Conservation (phyloP, 257 asterid genomes). For the Nicotiana paniculata region DNA sequence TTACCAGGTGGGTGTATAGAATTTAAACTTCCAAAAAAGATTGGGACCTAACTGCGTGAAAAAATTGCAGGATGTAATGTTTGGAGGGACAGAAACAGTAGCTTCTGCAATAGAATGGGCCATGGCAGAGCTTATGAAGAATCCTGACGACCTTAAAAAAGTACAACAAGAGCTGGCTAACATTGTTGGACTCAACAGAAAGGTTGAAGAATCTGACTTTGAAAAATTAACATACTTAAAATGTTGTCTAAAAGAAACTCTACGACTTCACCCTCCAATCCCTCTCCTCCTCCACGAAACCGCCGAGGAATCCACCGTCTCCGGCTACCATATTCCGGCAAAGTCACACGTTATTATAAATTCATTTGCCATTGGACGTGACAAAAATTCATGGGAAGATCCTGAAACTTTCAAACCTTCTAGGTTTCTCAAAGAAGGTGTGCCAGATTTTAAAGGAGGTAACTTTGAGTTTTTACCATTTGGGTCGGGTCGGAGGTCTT, state of each 20-base stretch:
- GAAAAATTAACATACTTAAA: slow-evolving; percentile 57
- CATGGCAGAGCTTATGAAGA: slow-evolving; percentile 72
- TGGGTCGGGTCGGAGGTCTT: slow-evolving; percentile 90
- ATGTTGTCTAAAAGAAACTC: slow-evolving; percentile 67
- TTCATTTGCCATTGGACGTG: slow-evolving; percentile 85
- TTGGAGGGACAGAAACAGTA: slow-evolving; percentile 90
- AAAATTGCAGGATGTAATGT: slow-evolving; percentile 68
- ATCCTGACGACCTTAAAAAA: slow-evolving; percentile 57
- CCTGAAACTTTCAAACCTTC: slow-evolving; percentile 50
- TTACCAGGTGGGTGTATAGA: too few relatives aligned
- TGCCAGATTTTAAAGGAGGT: slow-evolving; percentile 59
- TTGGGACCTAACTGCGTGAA: too few relatives aligned
- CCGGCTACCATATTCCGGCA: slow-evolving; percentile 66
- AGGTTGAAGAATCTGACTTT: slow-evolving; percentile 62
- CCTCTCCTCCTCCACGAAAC: slow-evolving; percentile 95
- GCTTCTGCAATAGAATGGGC: slow-evolving; percentile 95
- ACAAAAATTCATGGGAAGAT: slow-evolving; percentile 62
- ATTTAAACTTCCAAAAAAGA: too few relatives aligned
- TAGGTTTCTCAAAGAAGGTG: slow-evolving; percentile 43
- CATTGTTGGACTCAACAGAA: slow-evolving; percentile 62
- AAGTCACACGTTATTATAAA: slow-evolving; percentile 64
- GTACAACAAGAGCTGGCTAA: slow-evolving; percentile 64
- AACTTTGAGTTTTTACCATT: slow-evolving; percentile 79
- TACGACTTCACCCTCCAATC: slow-evolving; percentile 90
- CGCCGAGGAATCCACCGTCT: slow-evolving; percentile 41